Percentiles rank a stretch among this genome's conserved stretches.
Evolutionary conservation across 345 rosid genomes (phyloP).

Genomic region (Diplotaxis tenuifolia): DNA sequence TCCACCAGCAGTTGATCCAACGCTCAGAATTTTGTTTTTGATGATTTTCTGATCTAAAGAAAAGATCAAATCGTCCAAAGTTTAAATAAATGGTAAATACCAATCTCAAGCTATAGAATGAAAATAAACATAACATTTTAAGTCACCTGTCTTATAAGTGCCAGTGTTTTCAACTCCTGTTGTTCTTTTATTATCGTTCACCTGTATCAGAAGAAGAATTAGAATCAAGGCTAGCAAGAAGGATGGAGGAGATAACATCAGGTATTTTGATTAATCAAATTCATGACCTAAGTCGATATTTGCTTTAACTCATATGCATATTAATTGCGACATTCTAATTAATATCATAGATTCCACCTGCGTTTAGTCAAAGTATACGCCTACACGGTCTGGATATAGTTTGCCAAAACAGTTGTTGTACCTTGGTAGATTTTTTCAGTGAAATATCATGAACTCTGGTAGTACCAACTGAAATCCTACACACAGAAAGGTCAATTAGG

Average conservation of each 20-base stretch:
- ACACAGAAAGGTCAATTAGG: conserved; percentile 19
- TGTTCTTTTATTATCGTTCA: conserved; percentile 34
- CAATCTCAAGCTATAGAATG: conserved; percentile 12
- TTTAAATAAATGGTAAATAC: conserved; percentile 30
- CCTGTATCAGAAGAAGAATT: conserved; percentile 36
- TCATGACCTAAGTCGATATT: neutral
- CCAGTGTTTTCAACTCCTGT: conserved; percentile 26
- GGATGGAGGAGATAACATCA: neutral
- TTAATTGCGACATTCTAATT: neutral
- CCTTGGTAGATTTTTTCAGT: conserved; percentile 47
- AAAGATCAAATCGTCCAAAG: conserved; percentile 24
- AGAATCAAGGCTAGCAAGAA: conserved; percentile 15
- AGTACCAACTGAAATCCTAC: conserved; percentile 47
- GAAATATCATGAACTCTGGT: conserved; percentile 37
- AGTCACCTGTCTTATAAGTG: conserved; percentile 49
- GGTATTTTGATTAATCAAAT: neutral
- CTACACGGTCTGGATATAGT: neutral
- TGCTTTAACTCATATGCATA: neutral
- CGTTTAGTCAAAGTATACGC: conserved; percentile 10
- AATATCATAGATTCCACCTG: neutral
- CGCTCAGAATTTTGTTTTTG: conserved; percentile 38
- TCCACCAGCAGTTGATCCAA: conserved; percentile 32
- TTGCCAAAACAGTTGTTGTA: conserved; percentile 21
- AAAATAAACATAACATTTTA: conserved; percentile 21
- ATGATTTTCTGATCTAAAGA: conserved; percentile 35